phyloP scores from a whole-genome alignment of 2,329 filamentous ascomycete genomes.

The Fusarium begoniae region DNA sequence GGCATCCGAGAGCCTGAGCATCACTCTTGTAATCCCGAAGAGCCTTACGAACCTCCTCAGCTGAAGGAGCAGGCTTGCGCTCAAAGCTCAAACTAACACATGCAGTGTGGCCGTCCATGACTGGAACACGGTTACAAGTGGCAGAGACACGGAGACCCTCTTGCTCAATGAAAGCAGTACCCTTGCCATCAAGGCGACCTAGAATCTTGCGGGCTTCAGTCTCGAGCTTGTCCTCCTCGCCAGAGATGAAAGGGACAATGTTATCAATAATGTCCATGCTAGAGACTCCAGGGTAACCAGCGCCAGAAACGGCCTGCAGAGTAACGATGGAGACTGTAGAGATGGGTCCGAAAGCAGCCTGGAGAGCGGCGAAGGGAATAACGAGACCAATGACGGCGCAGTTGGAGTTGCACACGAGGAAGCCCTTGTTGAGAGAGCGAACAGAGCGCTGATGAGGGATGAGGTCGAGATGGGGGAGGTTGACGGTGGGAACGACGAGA shows the following conservation, averaged over 20 bases:
- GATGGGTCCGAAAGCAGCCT: slow-evolving; percentile 85
- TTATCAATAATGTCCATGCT: slow-evolving; percentile 98
- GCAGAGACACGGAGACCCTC: slow-evolving; percentile 79
- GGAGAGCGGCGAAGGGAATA: slow-evolving; percentile 91
- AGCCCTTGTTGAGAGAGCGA: slow-evolving; percentile 80
- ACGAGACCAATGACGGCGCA: slow-evolving; percentile 97
- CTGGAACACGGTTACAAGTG: slow-evolving; percentile 92
- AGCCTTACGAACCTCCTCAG: slow-evolving; percentile 80
- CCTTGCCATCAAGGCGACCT: slow-evolving; percentile 74
- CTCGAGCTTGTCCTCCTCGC: slow-evolving; percentile 96
- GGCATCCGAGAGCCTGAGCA: slow-evolving; percentile 83
- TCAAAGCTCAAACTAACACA: slow-evolving; percentile 89
- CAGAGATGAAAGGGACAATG: slow-evolving; percentile 90
- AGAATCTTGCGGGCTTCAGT: slow-evolving; percentile 96
- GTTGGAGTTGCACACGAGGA: slow-evolving; percentile 97
- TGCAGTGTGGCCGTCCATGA: slow-evolving; percentile 94
- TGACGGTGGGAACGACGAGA: slow-evolving; percentile 94
- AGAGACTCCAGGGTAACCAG: slow-evolving; percentile 88
- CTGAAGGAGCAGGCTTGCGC: slow-evolving; percentile 76
- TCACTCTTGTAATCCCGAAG: slow-evolving; percentile 84
- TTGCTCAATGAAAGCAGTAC: slow-evolving; percentile 81
- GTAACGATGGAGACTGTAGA: slow-evolving; percentile 83
- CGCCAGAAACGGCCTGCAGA: slow-evolving; percentile 93
- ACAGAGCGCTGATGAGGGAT: slow-evolving; percentile 87
- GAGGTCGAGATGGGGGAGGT: slow-evolving; percentile 84